phyloP scores from a whole-genome alignment of 2,329 filamentous ascomycete genomes.

The Curvularia lunata region DNA sequence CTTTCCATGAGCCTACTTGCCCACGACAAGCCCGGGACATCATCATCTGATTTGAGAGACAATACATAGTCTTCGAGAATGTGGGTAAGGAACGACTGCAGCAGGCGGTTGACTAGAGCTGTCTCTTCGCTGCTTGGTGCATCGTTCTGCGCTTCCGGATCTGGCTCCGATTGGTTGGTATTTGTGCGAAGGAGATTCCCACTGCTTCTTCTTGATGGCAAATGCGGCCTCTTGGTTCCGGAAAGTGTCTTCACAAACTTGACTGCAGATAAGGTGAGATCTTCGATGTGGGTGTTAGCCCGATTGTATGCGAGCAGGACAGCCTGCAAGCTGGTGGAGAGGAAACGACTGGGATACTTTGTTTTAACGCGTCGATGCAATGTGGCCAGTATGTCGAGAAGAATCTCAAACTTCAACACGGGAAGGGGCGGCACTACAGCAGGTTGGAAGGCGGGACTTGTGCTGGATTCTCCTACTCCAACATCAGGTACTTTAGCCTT shows the following conservation, averaged over 20 bases:
- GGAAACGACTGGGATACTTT: constrained; percentile 77
- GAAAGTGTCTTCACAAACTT: constrained; percentile 74
- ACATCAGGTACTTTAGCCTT: constrained; percentile 32
- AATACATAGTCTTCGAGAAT: constrained; percentile 76
- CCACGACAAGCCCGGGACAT: constrained; percentile 59
- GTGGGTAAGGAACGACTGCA: constrained; percentile 80
- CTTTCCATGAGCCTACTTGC: constrained; percentile 69
- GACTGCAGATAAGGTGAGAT: constrained; percentile 72
- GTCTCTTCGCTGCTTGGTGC: constrained; percentile 60
- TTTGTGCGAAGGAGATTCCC: constrained; percentile 49
- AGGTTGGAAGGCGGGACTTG: constrained; percentile 34
- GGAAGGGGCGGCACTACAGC: constrained; percentile 48
- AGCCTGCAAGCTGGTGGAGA: constrained; percentile 76
- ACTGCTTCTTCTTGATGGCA: constrained; percentile 65
- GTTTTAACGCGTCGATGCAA: constrained; percentile 77
- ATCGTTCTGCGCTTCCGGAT: constrained; percentile 62
- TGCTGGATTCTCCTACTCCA: constrained; percentile 41
- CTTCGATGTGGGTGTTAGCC: constrained; percentile 61
- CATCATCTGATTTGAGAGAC: constrained; percentile 52
- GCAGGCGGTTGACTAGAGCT: constrained; percentile 66
- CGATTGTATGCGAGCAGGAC: constrained; percentile 71
- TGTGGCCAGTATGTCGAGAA: constrained; percentile 74
- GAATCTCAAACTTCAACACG: constrained; percentile 67
- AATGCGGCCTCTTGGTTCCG: constrained; percentile 68
- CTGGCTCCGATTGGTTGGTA: constrained; percentile 53